A percentile compares a stretch with the other conserved stretches of the same genome.
phyloP scores from a whole-genome alignment of 148 eudicot species.

The Agrostemma githago region DNA sequence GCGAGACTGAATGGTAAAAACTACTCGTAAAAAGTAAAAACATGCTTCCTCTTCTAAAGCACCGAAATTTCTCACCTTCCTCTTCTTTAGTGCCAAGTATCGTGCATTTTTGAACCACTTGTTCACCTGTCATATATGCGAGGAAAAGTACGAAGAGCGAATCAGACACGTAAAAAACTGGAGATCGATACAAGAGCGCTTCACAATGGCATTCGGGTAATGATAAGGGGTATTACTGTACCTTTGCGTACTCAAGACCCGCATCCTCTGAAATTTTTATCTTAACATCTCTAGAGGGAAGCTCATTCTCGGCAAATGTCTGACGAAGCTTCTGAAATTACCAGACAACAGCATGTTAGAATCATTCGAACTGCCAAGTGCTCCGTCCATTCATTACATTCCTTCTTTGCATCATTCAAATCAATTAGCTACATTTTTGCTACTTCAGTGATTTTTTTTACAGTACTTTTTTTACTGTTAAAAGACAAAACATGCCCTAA shows the following conservation, averaged over 20 bases:
- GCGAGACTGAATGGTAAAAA: neutral
- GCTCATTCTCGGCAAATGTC: conserved; percentile 85
- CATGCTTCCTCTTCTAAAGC: too few species aligned
- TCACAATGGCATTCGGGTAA: neutral
- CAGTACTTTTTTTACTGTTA: neutral
- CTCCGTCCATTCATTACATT: neutral
- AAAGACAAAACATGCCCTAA: neutral
- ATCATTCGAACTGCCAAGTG: neutral
- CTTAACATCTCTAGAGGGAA: conserved; percentile 61
- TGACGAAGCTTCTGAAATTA: conserved; percentile 79
- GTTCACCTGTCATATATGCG: conserved; percentile 47
- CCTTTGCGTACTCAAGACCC: conserved; percentile 75
- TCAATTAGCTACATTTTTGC: neutral
- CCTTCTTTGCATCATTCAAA: neutral
- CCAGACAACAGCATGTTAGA: conserved; percentile 18
- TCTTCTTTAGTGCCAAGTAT: conserved; percentile 66
- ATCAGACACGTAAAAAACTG: neutral
- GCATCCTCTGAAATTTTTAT: conserved; percentile 57
- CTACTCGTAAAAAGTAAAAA: neutral
- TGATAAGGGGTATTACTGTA: conserved; percentile 20
- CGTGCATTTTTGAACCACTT: conserved; percentile 99
- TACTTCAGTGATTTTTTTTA: too few species aligned
- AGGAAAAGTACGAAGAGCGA: neutral
- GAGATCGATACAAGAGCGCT: neutral
- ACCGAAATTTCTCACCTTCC: conserved; percentile 52